Evolutionary conservation across 2,329 filamentous ascomycete genomes (phyloP), one percentile per base, ranked within the genome.

Genomic region (Geosmithia morbida): DNA sequence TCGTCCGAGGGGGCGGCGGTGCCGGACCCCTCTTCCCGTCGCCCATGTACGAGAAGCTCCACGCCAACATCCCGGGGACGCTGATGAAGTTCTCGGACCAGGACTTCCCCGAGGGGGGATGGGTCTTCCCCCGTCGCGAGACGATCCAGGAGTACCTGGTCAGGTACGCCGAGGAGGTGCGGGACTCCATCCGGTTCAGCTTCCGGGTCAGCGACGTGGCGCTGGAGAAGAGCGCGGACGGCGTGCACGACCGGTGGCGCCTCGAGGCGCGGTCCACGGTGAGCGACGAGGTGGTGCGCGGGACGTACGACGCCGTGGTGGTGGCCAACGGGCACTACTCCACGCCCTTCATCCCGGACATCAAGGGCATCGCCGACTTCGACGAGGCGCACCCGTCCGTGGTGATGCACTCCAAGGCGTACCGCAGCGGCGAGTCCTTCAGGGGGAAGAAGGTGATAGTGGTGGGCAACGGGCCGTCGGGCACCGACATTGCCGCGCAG

Each of bases 391-490:
- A 85, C 49, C 81, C 82, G 0, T 71, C 69, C 0, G 58, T 73
- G 2, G 77, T 90, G 42, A 72, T 71, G 2, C 86, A 92, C 62
- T 87, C 88, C 1, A 95, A 92, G 60, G 78, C 79, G 49, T 97
- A 88, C 59, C 80, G 88, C 41, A 72, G 64, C 0, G 75, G 85
- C 0, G 72, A 77, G 17, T 57, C 67, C 0, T 95, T 82, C 56
- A 58, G 60, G 1, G 71, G 68, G 47, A 84, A 85, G 60, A 94
- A 86, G 61, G 85, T 92, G 11, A 63, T 96, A 5, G 74, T 96
- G 0, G 79, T 96, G 0, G 90, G 90, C 10, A 92, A 87, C 56
- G 83, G 83, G 1, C 84, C 88, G 0, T 94, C 87, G 0, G 90
- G 87, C 0, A 66, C 87, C 16, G 90, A 97, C 57, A 87, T 97